A percentile compares a stretch with the other conserved stretches of the same genome.
These are phyloP conservation scores for Solanum lycopersicoides DNA, from an alignment of 257 asterid genomes.

Conservation along the genomic window DNA sequence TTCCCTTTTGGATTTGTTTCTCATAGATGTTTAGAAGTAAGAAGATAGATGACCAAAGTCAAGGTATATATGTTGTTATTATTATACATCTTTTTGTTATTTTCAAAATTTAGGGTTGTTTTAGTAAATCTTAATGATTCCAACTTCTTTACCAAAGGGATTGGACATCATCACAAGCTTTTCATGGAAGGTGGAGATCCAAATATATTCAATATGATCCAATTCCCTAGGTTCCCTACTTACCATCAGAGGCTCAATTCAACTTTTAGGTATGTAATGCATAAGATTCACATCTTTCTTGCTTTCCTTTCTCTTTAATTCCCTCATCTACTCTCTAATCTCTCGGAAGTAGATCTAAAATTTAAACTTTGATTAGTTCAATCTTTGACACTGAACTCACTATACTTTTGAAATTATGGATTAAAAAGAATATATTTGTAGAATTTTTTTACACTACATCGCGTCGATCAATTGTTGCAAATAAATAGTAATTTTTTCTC, in stretches of 20 bases:
- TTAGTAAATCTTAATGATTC: background rate
- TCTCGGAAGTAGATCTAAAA: background rate
- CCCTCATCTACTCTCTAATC: background rate
- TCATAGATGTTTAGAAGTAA: constrained; percentile 78
- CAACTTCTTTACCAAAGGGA: constrained; percentile 14
- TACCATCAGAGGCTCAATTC: constrained; percentile 13
- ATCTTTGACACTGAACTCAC: background rate
- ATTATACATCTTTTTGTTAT: background rate
- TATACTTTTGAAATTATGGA: background rate
- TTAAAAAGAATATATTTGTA: background rate
- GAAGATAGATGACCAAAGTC: constrained; percentile 50
- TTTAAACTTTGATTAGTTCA: background rate
- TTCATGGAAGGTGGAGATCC: constrained; percentile 49
- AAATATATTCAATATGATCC: constrained; percentile 50
- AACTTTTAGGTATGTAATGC: constrained; percentile 30
- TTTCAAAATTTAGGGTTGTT: constrained; percentile 7
- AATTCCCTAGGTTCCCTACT: constrained; percentile 35
- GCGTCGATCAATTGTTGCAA: background rate
- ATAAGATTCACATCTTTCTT: background rate
- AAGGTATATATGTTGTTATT: constrained; percentile 22
- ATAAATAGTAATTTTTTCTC: background rate
- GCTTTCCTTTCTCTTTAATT: background rate
- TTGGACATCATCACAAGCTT: constrained; percentile 30
- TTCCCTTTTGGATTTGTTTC: constrained; percentile 2
- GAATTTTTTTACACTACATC: background rate